Evolutionary conservation across 2,329 filamentous ascomycete genomes (phyloP).

Genomic region (Neopestalotiopsis sp.): DNA sequence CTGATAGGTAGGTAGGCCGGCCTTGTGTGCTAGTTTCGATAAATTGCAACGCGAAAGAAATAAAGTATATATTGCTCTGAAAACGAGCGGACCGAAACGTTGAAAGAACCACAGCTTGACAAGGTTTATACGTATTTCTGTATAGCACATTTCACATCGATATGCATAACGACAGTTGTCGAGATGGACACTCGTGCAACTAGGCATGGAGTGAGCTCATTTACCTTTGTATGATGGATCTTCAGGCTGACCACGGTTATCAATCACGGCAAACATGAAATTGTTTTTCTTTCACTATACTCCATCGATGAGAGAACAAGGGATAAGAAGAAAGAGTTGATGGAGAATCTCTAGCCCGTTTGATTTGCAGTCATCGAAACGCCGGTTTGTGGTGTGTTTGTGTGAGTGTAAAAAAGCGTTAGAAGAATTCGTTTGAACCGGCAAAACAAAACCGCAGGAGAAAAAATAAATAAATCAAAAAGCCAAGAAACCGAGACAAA

Average conservation of each 20-base stretch:
- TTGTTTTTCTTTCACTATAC: neutral
- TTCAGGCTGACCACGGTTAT: too few relatives aligned
- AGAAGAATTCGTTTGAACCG: too few relatives aligned
- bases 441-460: neutral
- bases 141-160: too few relatives aligned
- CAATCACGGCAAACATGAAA: neutral
- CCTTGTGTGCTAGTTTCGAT: neutral
- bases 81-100: too few relatives aligned
- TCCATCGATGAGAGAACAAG: neutral
- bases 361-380: conserved; percentile 9
- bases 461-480: neutral
- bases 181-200: too few relatives aligned
- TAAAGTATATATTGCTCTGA: neutral
- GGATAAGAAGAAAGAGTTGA: neutral
- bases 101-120: too few relatives aligned
- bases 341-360: conserved; percentile 15
- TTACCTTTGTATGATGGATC: too few relatives aligned
- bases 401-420: neutral
- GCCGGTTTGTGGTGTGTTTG: neutral
- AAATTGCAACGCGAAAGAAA: neutral
- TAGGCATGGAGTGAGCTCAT: too few relatives aligned
- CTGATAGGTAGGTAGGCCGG: neutral
- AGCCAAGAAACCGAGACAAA: conserved; percentile 4
- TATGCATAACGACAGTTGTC: too few relatives aligned
- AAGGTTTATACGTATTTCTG: too few relatives aligned